Percentiles rank a stretch among this genome's conserved stretches.
Evolutionary conservation across 352 stramenopile genomes (phyloP).

Genomic region (Aphanomyces stellatus): DNA sequence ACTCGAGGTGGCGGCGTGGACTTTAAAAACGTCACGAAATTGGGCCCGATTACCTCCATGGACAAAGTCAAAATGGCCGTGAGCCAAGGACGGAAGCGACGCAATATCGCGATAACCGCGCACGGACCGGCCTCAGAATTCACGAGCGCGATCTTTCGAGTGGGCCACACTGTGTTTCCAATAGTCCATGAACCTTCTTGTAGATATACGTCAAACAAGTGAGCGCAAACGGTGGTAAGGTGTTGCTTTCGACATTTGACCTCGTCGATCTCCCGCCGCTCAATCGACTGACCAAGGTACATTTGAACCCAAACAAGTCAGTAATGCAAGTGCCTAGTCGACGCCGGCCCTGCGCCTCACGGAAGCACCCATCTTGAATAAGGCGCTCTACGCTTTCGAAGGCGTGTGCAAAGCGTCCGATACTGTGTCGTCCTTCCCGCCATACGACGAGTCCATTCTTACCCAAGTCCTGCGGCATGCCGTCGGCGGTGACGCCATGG

Average conservation of each 20-base stretch:
- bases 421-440: background rate
- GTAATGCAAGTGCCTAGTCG: too few species aligned
- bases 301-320: too few species aligned
- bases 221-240: constrained; percentile 31
- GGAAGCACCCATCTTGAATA: constrained; percentile 47
- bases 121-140: constrained; percentile 43
- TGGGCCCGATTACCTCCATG: constrained; percentile 22
- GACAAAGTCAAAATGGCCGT: constrained; percentile 28
- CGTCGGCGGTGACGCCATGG: constrained; percentile 45
- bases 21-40: constrained; percentile 27
- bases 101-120: constrained; percentile 26
- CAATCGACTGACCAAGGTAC: constrained; percentile 38
- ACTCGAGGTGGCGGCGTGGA: constrained; percentile 25
- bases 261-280: constrained; percentile 40
- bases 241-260: constrained; percentile 36
- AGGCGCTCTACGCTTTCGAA: constrained; percentile 37
- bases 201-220: constrained; percentile 34
- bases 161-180: too few species aligned
- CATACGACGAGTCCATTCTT: constrained; percentile 29
- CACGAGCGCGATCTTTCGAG: constrained; percentile 36
- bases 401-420: constrained; percentile 23
- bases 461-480: constrained; percentile 39
- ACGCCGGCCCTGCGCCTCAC: constrained; percentile 29
- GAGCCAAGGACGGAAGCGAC: constrained; percentile 23
- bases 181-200: background rate